phyloP scores from a whole-genome alignment of 257 asterid species.

The Scutellaria galericulata region DNA sequence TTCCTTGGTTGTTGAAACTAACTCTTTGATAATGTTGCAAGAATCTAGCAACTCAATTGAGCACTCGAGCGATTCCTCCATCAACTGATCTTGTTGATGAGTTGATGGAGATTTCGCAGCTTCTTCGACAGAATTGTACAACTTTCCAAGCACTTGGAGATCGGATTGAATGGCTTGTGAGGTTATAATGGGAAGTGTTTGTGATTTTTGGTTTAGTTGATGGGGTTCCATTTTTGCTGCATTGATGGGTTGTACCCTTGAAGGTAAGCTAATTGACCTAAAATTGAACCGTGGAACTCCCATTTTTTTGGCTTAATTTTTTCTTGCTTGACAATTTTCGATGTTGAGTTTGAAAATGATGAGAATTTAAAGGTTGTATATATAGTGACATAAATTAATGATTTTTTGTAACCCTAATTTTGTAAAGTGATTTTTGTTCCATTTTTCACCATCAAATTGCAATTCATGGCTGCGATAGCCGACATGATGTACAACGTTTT shows the following conservation, averaged over 20 bases:
- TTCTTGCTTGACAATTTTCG: background rate
- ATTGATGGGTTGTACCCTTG: slow-evolving; percentile 51
- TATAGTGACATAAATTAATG: slow-evolving; percentile 30
- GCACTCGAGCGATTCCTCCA: slow-evolving; percentile 49
- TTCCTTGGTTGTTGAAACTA: slow-evolving; percentile 42
- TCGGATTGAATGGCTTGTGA: slow-evolving; percentile 43
- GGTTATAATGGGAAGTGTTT: slow-evolving; percentile 21
- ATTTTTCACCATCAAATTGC: slow-evolving; percentile 42
- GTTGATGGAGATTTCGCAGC: slow-evolving; percentile 32
- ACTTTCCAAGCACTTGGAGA: slow-evolving; percentile 42
- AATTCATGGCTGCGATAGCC: slow-evolving; percentile 35
- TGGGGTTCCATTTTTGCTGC: slow-evolving; percentile 44
- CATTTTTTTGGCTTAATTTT: slow-evolving; percentile 43
- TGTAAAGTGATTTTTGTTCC: slow-evolving; percentile 36
- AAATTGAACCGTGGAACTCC: slow-evolving; percentile 40
- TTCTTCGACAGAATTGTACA: slow-evolving; percentile 42
- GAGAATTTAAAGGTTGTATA: slow-evolving; percentile 15
- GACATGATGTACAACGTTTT: slow-evolving; percentile 27
- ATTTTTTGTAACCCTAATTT: background rate
- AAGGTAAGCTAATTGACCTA: slow-evolving; percentile 73
- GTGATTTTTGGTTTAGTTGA: slow-evolving; percentile 43
- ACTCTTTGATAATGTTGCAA: slow-evolving; percentile 46
- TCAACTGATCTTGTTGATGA: background rate
- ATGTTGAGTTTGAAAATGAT: slow-evolving; percentile 16
- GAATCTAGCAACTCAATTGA: slow-evolving; percentile 62